These are phyloP conservation scores for Secale cereale DNA, from an alignment of 176 grass and related monocot genomes.

Conservation along the genomic window DNA sequence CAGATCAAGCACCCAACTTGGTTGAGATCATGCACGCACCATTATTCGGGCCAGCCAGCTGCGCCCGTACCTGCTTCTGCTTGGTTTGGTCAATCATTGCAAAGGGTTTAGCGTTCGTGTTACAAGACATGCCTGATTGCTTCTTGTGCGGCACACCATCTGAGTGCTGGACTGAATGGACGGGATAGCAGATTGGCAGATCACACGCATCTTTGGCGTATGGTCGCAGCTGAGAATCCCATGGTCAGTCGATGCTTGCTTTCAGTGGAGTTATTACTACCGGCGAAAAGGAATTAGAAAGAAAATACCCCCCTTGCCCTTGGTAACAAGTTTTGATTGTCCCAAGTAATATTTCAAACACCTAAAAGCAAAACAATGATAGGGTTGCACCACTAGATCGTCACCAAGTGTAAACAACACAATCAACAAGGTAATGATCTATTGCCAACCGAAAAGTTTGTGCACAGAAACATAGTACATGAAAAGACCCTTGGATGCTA, in stretches of 20 bases:
- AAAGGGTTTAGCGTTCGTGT: constrained; percentile 26
- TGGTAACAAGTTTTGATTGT: neutral
- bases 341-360: neutral
- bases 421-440: neutral
- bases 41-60: constrained; percentile 22
- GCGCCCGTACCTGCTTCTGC: constrained; percentile 16
- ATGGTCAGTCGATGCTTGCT: neutral
- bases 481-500: too few relatives aligned
- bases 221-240: neutral
- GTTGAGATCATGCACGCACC: neutral
- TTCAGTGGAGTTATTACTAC: neutral
- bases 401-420: neutral
- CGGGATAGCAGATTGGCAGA: neutral
- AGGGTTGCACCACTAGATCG: neutral
- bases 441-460: neutral
- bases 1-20: constrained; percentile 41
- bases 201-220: neutral
- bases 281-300: too few relatives aligned
- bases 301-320: too few relatives aligned
- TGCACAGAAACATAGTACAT: too few relatives aligned
- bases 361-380: neutral
- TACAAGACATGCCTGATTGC: constrained; percentile 11
- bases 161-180: constrained; percentile 4
- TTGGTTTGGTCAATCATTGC: constrained; percentile 35
- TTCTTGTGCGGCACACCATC: neutral